Percentiles rank a stretch among this genome's conserved stretches.
phyloP scores from a whole-genome alignment of 2,329 filamentous ascomycete species.

The Diplodia seriata region DNA sequence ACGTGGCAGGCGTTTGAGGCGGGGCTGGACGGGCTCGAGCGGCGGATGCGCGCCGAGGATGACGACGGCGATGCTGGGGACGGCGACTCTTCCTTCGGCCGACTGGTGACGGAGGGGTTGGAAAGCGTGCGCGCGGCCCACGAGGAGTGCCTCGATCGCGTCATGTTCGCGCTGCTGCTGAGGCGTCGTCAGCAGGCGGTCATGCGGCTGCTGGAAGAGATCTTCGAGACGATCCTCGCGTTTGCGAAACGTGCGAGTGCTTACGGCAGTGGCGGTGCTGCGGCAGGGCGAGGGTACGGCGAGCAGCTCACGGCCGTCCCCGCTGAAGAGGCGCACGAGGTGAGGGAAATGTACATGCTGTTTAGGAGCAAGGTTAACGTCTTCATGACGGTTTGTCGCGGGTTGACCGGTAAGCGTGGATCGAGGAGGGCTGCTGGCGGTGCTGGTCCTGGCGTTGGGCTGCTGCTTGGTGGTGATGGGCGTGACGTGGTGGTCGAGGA shows the following conservation, averaged over 20 bases:
- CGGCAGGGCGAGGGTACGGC: no score
- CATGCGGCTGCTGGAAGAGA: slow-evolving; percentile 75
- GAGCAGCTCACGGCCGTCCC: slow-evolving; percentile 35
- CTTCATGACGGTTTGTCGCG: slow-evolving; percentile 76
- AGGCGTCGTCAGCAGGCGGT: slow-evolving; percentile 77
- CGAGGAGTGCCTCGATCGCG: slow-evolving; percentile 74
- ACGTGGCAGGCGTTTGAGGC: slow-evolving; percentile 75
- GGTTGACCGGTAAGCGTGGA: slow-evolving; percentile 69
- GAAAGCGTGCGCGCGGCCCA: slow-evolving; percentile 73
- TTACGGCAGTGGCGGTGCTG: no score
- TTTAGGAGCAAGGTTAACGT: slow-evolving; percentile 76
- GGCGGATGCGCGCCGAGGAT: slow-evolving; percentile 56
- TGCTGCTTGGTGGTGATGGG: slow-evolving; percentile 34
- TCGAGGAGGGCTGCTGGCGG: slow-evolving; percentile 43
- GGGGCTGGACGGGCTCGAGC: slow-evolving; percentile 70
- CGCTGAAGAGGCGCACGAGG: slow-evolving; percentile 44
- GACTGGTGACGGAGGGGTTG: slow-evolving; percentile 63
- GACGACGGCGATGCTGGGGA: slow-evolving; percentile 34
- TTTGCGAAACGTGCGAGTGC: slow-evolving; percentile 60
- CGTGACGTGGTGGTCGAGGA: slow-evolving; percentile 47
- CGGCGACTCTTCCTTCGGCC: slow-evolving; percentile 47
- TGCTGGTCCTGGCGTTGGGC: neutral
- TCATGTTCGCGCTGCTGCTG: slow-evolving; percentile 75
- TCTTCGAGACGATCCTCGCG: slow-evolving; percentile 73
- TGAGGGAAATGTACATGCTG: slow-evolving; percentile 66